A percentile compares a stretch with the other conserved stretches of the same genome.
These are phyloP conservation scores for Powellomyces hirtus DNA, from an alignment of 192 early-diverging fungal species.

Conservation along the genomic window DNA sequence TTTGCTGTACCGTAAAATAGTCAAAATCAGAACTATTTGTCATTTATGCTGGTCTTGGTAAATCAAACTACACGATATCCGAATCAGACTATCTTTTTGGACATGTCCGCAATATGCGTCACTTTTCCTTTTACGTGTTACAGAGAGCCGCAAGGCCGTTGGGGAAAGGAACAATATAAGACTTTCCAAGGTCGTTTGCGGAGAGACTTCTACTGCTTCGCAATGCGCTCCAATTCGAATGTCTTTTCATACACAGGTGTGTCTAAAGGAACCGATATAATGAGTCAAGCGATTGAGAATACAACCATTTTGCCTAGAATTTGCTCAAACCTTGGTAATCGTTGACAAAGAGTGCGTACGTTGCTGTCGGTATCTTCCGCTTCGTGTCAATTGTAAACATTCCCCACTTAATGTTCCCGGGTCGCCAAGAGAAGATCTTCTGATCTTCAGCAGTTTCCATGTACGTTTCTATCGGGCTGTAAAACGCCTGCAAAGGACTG, in stretches of 20 bases:
- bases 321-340: slow-evolving; percentile 25
- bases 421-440: slow-evolving; percentile 30
- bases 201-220: no score
- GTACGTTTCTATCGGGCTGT: slow-evolving; percentile 32
- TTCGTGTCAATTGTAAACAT: slow-evolving; percentile 29
- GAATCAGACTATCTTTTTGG: no score
- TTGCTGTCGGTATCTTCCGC: slow-evolving; percentile 14
- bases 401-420: slow-evolving; percentile 31
- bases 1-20: no score
- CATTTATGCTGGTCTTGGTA: no score
- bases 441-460: slow-evolving; percentile 21
- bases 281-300: background rate
- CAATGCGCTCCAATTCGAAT: slow-evolving; percentile 4
- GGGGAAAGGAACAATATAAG: no score
- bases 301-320: background rate
- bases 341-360: slow-evolving; percentile 29
- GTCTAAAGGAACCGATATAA: background rate
- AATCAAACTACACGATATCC: no score
- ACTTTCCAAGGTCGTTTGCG: no score
- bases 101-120: no score
- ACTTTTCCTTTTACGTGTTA: no score
- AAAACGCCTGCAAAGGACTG: slow-evolving; percentile 31
- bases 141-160: no score
- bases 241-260: slow-evolving; percentile 25
- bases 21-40: no score